These are phyloP conservation scores for Furcasterigmium sp. DNA, from an alignment of 2,329 filamentous ascomycete species.

Conservation along the genomic window DNA sequence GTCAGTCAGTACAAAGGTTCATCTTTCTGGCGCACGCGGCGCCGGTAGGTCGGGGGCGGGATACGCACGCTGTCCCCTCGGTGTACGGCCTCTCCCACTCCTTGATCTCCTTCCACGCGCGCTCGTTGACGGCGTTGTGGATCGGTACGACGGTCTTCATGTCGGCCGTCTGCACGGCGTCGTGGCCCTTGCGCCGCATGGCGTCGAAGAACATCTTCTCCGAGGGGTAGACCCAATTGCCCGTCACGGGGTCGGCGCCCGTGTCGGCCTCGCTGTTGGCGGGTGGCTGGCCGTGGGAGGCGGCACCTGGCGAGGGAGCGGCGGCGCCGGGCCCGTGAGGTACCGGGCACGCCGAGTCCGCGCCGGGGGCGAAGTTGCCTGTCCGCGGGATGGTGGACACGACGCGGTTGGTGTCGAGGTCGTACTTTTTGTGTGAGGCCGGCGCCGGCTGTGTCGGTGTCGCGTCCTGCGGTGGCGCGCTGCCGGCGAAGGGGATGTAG, in stretches of 20 bases:
- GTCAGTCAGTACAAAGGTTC: not conserved
- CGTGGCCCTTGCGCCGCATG: slow-evolving; percentile 85
- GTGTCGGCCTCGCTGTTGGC: slow-evolving; percentile 78
- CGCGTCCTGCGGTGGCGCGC: slow-evolving; percentile 5
- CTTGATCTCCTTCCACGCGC: slow-evolving; percentile 89
- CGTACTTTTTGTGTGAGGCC: not conserved
- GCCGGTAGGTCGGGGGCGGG: not conserved
- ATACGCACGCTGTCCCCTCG: slow-evolving; percentile 48
- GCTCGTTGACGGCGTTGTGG: slow-evolving; percentile 97
- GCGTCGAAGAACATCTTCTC: slow-evolving; percentile 98
- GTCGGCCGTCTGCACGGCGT: slow-evolving; percentile 57
- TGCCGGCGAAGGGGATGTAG: slow-evolving; percentile 34
- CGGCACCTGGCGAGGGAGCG: not conserved
- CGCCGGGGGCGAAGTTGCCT: slow-evolving; percentile 22
- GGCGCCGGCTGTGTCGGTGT: not conserved
- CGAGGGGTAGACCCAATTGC: slow-evolving; percentile 96
- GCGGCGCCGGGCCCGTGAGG: slow-evolving; percentile 35
- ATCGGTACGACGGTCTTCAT: slow-evolving; percentile 94
- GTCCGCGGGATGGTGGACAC: slow-evolving; percentile 75
- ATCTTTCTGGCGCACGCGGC: not conserved
- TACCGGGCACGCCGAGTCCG: slow-evolving; percentile 30
- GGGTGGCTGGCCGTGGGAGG: slow-evolving; percentile 3
- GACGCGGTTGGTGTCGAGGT: slow-evolving; percentile 63
- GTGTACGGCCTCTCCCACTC: slow-evolving; percentile 74
- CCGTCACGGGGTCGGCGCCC: slow-evolving; percentile 60